These are phyloP conservation scores for Wallacemonas collosoma DNA, from an alignment of 208 protist genomes.

Conservation along the genomic window DNA sequence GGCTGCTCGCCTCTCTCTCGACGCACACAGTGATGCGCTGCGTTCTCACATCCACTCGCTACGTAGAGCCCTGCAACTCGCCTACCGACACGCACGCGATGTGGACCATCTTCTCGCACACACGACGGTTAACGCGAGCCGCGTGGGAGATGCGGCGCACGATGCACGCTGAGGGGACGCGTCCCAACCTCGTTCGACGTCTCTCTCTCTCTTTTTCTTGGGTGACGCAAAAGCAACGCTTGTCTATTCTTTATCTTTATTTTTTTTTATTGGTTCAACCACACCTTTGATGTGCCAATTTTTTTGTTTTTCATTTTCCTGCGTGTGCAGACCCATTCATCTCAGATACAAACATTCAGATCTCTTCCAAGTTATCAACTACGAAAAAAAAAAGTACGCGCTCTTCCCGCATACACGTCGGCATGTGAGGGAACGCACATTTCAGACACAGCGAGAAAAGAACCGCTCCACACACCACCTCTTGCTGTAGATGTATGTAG, in stretches of 20 bases:
- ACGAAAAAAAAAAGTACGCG: background rate
- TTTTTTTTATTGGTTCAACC: background rate
- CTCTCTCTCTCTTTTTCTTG: too few species aligned
- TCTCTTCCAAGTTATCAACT: background rate
- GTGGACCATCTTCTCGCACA: conserved; percentile 10
- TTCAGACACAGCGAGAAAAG: too few species aligned
- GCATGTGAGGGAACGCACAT: too few species aligned
- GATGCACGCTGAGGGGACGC: too few species aligned
- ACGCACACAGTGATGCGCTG: background rate
- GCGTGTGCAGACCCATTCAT: background rate
- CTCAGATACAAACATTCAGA: background rate
- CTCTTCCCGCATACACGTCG: too few species aligned
- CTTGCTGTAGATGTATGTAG: too few species aligned
- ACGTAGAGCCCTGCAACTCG: background rate
- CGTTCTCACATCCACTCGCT: conserved; percentile 5
- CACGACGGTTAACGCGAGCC: conserved; percentile 1
- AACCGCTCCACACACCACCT: too few species aligned
- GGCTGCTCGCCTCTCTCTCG: too few species aligned
- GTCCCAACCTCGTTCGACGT: too few species aligned
- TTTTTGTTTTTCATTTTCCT: conserved; percentile 12
- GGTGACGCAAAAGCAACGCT: background rate
- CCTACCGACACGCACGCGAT: background rate
- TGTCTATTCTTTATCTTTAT: conserved; percentile 16
- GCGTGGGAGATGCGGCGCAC: too few species aligned
- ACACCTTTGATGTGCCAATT: conserved; percentile 12